A percentile compares a stretch with the other conserved stretches of the same genome.
Evolutionary conservation across 176 grass and related monocot species (phyloP).

Genomic region (Juncus inflexus): DNA sequence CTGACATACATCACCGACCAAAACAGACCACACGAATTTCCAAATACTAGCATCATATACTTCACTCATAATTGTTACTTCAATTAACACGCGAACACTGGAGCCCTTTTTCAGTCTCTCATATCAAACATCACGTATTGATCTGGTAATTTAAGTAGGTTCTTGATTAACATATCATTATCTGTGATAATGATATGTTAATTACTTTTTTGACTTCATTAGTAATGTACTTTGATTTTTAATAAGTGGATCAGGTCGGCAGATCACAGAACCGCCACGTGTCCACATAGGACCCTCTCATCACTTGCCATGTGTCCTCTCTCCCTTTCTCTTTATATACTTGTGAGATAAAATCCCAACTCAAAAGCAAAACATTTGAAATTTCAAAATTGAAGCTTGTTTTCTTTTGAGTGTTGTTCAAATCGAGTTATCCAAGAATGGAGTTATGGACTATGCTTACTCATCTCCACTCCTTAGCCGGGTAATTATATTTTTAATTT

Average conservation of each 20-base stretch:
- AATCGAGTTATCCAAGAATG: constrained; percentile 31
- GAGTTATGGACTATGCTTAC: constrained; percentile 54
- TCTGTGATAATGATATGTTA: constrained; percentile 4
- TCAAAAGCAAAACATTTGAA: not conserved
- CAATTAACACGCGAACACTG: too few species aligned
- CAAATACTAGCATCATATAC: not conserved
- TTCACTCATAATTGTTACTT: too few species aligned
- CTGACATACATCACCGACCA: constrained; percentile 24
- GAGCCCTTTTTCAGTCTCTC: too few species aligned
- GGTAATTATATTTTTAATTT: constrained; percentile 28
- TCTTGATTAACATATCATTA: not conserved
- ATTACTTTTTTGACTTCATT: not conserved
- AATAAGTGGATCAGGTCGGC: constrained; percentile 4
- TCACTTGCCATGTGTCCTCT: constrained; percentile 4
- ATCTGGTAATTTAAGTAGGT: too few species aligned
- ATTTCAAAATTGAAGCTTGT: constrained; percentile 14
- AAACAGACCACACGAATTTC: constrained; percentile 1
- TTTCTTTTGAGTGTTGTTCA: not conserved
- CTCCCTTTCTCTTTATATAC: not conserved
- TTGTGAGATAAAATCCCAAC: not conserved
- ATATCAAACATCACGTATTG: too few species aligned
- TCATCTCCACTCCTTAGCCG: constrained; percentile 64
- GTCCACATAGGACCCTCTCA: not conserved
- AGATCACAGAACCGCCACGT: constrained; percentile 5
- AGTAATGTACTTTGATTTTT: not conserved